Base-by-base conservation (phyloP, 2,329 filamentous ascomycete species). In the Aspergillus quadrilineatus region DNA sequence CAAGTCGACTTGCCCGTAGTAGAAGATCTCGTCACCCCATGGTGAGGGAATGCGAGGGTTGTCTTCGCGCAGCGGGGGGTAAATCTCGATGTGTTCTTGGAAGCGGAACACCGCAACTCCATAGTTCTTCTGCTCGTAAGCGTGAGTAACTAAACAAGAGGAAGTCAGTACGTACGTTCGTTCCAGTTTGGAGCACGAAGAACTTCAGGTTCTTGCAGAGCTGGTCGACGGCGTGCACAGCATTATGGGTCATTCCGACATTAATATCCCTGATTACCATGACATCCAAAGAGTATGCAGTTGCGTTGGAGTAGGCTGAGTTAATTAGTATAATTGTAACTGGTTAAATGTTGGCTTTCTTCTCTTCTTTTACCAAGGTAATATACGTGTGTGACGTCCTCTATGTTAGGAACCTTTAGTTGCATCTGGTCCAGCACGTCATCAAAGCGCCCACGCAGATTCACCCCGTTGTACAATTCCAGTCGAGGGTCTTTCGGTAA, bases 1-100 rank as follows among this genome's bases (percentile, higher is more conserved):
- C 50, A 75, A 63, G 58, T 79, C 77, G 17, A 73, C 70, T 64
- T 79, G 76, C n/a, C 63, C 68, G 61, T 79, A 79, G 65, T 80
- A 79, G 66, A 79, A 79, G 58, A 79, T 74, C 56, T 77, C 69
- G 9, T 73, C 73, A 1, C 73, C 73, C 49, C 72, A 73, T 0
- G 75, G 75, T 52, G 75, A 71, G 1, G 75, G 73, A 34, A 79
- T 72, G n/a, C 74, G 72, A 0, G 73, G 73, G 29, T 71, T 60
- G 9, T 68, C 67, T 64, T 79, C 77, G 30, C 67, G 67, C 43
- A 78, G 61, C 0, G 77, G 76, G 12, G 70, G 61, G 63, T 63
- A 55, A 67, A 65, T 62, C 30, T 64, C 51, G 22, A 63, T 56
- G n/a, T 67, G 55, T 36, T 69, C 57, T 49, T 57, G 55, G 50